Evolutionary conservation across 1,284 basidiomycete species (phyloP).

Genomic region (Inonotus hispidus): DNA sequence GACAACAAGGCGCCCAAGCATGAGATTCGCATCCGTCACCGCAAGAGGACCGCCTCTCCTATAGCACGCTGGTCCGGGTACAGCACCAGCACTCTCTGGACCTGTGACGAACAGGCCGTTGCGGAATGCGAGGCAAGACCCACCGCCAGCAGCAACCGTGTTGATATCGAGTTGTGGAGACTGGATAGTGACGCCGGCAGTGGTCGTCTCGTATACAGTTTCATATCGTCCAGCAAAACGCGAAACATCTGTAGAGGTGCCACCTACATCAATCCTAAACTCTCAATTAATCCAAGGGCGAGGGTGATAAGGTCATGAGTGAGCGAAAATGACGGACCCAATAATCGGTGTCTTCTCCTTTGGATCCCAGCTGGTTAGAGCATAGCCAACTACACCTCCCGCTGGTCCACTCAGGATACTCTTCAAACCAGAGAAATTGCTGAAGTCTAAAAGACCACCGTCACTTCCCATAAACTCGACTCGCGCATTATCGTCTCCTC

Average conservation of each 20-base stretch:
- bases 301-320: neutral
- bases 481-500: conserved; percentile 32
- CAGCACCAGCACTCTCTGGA: conserved; percentile 78
- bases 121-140: conserved; percentile 74
- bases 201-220: conserved; percentile 86
- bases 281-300: neutral
- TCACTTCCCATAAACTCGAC: conserved; percentile 87
- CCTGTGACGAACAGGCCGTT: conserved; percentile 83
- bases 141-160: conserved; percentile 85
- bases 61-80: conserved; percentile 83
- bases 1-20: conserved; percentile 79
- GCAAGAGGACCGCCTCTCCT: conserved; percentile 82
- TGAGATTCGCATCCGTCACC: conserved; percentile 82
- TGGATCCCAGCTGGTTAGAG: conserved; percentile 78
- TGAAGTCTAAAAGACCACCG: conserved; percentile 82
- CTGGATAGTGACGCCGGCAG: conserved; percentile 86
- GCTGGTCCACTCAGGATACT: conserved; percentile 86
- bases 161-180: conserved; percentile 87
- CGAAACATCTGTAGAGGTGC: conserved; percentile 88
- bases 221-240: conserved; percentile 84
- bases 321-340: conserved; percentile 42
- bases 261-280: conserved; percentile 70
- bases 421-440: conserved; percentile 85
- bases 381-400: conserved; percentile 86
- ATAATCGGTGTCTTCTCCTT: conserved; percentile 64